Conservation (phyloP, 1,139 yeast species). For the Magnusiomyces suaveolens region DNA sequence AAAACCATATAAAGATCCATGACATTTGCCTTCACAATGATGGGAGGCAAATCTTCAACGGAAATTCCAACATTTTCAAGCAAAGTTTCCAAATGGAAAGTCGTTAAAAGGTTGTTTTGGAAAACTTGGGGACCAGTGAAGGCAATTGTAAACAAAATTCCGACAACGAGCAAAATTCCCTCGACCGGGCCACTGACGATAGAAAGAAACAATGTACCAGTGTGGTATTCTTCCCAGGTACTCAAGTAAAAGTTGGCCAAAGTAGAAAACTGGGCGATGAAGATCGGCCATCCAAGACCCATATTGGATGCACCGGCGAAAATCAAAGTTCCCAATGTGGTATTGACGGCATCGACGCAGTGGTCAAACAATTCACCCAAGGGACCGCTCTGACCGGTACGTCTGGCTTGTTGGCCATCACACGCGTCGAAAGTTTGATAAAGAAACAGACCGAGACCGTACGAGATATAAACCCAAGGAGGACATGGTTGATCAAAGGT, state of each 20-base stretch:
- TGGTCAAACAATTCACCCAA: constrained; percentile 92
- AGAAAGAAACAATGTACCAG: constrained; percentile 72
- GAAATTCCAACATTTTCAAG: constrained; percentile 14
- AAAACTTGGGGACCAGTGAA: constrained; percentile 51
- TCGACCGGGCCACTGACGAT: constrained; percentile 91
- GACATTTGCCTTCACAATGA: constrained; percentile 21
- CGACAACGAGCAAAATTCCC: constrained; percentile 64
- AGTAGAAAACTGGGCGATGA: constrained; percentile 65
- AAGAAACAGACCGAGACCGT: constrained; percentile 76
- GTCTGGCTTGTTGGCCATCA: constrained; percentile 86
- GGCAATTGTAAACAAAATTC: constrained; percentile 53
- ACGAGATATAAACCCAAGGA: constrained; percentile 71
- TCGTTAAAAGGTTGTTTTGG: constrained; percentile 41
- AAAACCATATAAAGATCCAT: constrained; percentile 40
- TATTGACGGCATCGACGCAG: constrained; percentile 81
- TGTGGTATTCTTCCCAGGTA: constrained; percentile 95
- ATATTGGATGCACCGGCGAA: constrained; percentile 64
- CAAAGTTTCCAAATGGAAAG: constrained; percentile 18
- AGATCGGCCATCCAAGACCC: constrained; percentile 57
- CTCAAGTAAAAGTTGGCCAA: constrained; percentile 73
- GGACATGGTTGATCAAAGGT: constrained; percentile 50
- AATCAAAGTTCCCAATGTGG: constrained; percentile 66
- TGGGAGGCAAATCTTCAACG: constrained; percentile 7
- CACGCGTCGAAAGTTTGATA: constrained; percentile 96
- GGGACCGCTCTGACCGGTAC: constrained; percentile 92